Evolutionary conservation across 1,284 basidiomycete genomes (phyloP).

Genomic region (Trichosporon ovoides): DNA sequence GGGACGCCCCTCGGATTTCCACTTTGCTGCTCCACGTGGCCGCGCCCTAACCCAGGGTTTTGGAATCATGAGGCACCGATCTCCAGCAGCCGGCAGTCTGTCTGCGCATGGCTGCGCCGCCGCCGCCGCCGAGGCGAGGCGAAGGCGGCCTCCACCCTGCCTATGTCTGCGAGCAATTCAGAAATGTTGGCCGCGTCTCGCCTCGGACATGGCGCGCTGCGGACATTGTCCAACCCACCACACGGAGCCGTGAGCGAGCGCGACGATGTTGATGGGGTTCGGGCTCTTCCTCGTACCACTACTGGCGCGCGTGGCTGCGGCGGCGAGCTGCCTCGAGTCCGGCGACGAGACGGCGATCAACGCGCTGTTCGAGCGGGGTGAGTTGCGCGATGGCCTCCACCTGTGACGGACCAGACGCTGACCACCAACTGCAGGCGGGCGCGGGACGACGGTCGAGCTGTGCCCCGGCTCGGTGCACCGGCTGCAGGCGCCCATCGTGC

Average conservation of each 20-base stretch:
- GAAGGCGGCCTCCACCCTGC: background rate
- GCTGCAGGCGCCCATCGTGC: slow-evolving; percentile 36
- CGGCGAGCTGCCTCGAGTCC: slow-evolving; percentile 31
- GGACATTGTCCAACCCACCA: background rate
- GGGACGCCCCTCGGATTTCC: background rate
- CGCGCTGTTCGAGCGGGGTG: slow-evolving; percentile 34
- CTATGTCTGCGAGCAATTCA: too few relatives aligned
- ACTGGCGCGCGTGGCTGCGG: background rate
- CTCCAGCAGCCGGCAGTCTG: too few relatives aligned
- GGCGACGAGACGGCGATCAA: slow-evolving; percentile 44
- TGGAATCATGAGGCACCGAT: background rate
- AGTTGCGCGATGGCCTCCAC: slow-evolving; percentile 9
- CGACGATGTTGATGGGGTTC: background rate
- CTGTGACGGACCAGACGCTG: background rate
- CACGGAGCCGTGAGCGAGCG: background rate
- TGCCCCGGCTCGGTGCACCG: slow-evolving; percentile 45
- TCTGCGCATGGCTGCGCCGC: too few relatives aligned
- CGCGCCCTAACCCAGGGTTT: background rate
- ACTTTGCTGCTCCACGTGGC: background rate
- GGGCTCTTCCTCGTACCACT: slow-evolving; percentile 7
- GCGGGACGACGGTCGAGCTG: slow-evolving; percentile 33
- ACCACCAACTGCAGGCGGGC: slow-evolving; percentile 32
- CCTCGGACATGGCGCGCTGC: background rate
- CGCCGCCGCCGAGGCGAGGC: background rate
- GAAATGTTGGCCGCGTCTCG: background rate